A percentile compares a stretch with the other conserved stretches of the same genome.
Conservation (phyloP, 768 basidiomycete genomes). For the Auriscalpium vulgare region DNA sequence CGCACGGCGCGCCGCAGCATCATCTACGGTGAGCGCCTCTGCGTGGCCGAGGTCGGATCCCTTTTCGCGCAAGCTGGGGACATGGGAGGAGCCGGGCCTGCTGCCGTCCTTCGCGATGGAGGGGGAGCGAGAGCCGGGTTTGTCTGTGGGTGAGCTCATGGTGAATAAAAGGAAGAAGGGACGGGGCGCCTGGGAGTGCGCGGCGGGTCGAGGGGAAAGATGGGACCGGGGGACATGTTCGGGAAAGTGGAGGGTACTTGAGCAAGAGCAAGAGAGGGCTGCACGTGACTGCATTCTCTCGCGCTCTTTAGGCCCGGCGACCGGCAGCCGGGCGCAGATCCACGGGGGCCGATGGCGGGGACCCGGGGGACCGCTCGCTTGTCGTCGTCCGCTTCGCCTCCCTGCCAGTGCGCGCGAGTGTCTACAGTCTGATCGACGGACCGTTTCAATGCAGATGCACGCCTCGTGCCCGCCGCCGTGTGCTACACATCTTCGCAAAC, state of each 20-base stretch:
- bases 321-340: not conserved
- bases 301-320: not conserved
- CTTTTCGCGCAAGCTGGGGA: not conserved
- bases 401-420: no score
- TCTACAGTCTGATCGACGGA: no score
- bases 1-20: not conserved
- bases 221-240: not conserved
- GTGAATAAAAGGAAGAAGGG: not conserved
- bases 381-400: no score
- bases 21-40: conserved; percentile 7
- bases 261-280: not conserved
- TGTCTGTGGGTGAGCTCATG: not conserved
- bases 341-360: not conserved
- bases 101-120: not conserved
- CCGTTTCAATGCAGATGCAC: no score
- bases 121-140: not conserved
- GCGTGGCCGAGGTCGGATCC: not conserved
- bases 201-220: not conserved
- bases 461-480: no score
- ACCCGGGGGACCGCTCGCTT: not conserved
- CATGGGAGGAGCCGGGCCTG: not conserved
- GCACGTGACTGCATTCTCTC: not conserved
- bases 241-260: not conserved
- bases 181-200: not conserved
- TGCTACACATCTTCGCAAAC: no score